Evolutionary conservation across 2,329 filamentous ascomycete species (phyloP), one percentile per base, ranked within the genome.

Genomic region (Neobulgaria alba): DNA sequence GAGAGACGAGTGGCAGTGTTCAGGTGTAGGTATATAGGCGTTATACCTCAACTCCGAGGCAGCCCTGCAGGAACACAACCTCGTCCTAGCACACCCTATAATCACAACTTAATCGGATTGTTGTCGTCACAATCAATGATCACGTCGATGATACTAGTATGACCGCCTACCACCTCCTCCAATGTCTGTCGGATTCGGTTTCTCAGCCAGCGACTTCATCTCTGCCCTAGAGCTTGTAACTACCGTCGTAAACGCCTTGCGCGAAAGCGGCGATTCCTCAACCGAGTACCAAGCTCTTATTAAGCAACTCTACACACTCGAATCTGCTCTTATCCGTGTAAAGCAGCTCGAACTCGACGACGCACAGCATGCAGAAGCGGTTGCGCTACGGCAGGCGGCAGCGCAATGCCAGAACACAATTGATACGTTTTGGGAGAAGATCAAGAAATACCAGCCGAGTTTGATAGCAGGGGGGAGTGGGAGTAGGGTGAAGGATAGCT

Each of bases 191-290:
- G 39, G 31, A 33, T 42, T 40, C 29, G 36, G 53, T 7, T 51
- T 61, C 38, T 55, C 50, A n/a, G 34, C 46, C 26, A 45, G 57
- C 29, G 51, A 58, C 39, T 52, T 61, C 38, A 47, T 59, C 34
- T 43, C 52, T 23, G 49, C 51, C 10, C 34, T 51, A 9, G 43
- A 50, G 29, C 40, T 61, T 7, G 44, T 58, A 7, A 32, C 42
- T 7, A 45, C 48, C 18, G 47, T 56, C 30, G 34, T 50, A 21
- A 32, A 26, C 9, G 45, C 44, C 15, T 47, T 60, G 10, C 34
- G 36, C 3, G 38, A 38, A 12, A 43, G 31, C 15, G 41, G 44
- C 3, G 47, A 39, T 23, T 32, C 48, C 9, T 26, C 20, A 30
- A 20, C 47, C 5, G 46, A 52, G 15, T 57, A 52, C 35, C 44